These are phyloP conservation scores for Arthrobotrys conoides DNA, from an alignment of 2,329 filamentous ascomycete genomes.

Conservation along the genomic window DNA sequence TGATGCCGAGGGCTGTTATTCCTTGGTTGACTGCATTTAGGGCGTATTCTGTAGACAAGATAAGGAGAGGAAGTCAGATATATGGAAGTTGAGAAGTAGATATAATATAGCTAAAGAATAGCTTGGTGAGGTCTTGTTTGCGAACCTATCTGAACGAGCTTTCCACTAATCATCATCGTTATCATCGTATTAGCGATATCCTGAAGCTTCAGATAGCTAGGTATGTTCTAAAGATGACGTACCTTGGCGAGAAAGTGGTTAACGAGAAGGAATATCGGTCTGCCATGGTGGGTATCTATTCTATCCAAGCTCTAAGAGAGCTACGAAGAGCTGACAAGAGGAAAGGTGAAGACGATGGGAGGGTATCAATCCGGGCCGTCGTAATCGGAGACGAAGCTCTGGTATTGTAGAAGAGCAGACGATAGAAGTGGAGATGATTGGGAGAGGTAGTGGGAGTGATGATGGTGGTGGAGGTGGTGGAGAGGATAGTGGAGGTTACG, in stretches of 20 bases:
- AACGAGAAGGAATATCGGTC: slow-evolving; percentile 99
- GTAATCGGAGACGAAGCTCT: slow-evolving; percentile 37
- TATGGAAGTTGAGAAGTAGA: not conserved
- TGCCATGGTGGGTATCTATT: slow-evolving; percentile 76
- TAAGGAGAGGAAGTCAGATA: not conserved
- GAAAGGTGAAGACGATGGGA: not conserved
- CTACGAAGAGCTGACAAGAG: slow-evolving; percentile 11
- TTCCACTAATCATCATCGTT: slow-evolving; percentile 76
- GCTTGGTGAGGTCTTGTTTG: slow-evolving; percentile 19
- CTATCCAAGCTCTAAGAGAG: slow-evolving; percentile 32
- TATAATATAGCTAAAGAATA: not conserved
- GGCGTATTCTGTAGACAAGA: slow-evolving; percentile 83
- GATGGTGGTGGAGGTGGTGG: not conserved
- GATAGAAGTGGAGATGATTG: slow-evolving; percentile 16
- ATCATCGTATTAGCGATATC: slow-evolving; percentile 10
- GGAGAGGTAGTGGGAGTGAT: not conserved
- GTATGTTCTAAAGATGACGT: slow-evolving; percentile 65
- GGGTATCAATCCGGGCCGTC: slow-evolving; percentile 31
- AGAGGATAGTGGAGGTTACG: slow-evolving; percentile 54
- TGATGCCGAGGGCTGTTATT: slow-evolving; percentile 97
- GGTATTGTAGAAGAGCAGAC: not conserved
- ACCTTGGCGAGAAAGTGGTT: slow-evolving; percentile 99
- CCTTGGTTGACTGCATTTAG: slow-evolving; percentile 99
- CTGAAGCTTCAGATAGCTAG: slow-evolving; percentile 42
- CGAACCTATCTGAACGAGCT: slow-evolving; percentile 97